phyloP scores from a whole-genome alignment of 805 yeast genomes.

The Metschnikowia corniflorae region DNA sequence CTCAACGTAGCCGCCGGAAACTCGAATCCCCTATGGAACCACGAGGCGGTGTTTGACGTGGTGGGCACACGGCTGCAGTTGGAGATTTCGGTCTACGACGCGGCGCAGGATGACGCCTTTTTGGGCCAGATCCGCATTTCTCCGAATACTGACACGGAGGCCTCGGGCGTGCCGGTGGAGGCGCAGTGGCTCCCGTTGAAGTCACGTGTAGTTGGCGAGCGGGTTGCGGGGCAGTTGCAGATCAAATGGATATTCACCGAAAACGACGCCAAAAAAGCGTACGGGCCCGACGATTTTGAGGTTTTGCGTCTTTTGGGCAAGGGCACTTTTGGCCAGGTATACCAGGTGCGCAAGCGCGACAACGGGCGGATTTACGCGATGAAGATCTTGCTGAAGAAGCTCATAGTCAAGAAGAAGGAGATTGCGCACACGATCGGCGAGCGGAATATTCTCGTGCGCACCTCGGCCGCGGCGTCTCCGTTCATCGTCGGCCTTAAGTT shows the following conservation, averaged over 20 bases:
- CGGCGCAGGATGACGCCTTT: conserved; percentile 74
- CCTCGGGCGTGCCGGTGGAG: conserved; percentile 36
- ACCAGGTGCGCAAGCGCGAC: conserved; percentile 89
- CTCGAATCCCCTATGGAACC: conserved; percentile 80
- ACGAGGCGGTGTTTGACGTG: conserved; percentile 90
- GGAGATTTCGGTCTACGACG: conserved; percentile 89
- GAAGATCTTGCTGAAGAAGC: conserved; percentile 93
- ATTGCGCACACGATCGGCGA: conserved; percentile 98
- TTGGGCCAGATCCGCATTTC: conserved; percentile 77
- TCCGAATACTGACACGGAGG: conserved; percentile 51
- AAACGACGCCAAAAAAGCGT: conserved; percentile 65
- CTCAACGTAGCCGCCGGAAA: conserved; percentile 23
- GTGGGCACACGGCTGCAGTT: conserved; percentile 79
- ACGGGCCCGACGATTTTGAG: conserved; percentile 94
- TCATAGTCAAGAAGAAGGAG: conserved; percentile 94
- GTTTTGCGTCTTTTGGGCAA: conserved; percentile 86
- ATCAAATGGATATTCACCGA: conserved; percentile 69
- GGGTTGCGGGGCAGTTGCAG: conserved; percentile 72
- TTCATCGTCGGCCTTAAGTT: conserved; percentile 95
- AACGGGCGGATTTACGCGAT: conserved; percentile 91
- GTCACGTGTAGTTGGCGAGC: conserved; percentile 72
- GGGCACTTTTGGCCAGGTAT: conserved; percentile 97
- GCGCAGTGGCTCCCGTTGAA: conserved; percentile 74
- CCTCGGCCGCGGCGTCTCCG: conserved; percentile 84
- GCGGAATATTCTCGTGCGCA: conserved; percentile 88